phyloP scores from a whole-genome alignment of 2,329 filamentous ascomycete genomes.

The Pestalotiopsis fici region DNA sequence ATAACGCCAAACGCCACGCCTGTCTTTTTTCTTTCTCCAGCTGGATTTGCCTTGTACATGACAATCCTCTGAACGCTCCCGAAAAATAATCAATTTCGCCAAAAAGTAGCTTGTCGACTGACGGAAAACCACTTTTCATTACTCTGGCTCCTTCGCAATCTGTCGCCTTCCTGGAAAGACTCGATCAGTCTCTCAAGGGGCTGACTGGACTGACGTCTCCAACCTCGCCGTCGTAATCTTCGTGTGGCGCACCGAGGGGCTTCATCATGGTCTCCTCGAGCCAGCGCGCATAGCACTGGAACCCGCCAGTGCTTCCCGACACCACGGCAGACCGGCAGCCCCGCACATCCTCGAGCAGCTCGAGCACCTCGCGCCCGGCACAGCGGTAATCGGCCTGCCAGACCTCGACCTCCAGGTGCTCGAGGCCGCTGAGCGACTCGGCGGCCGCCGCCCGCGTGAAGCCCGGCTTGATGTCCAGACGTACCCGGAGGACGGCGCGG shows the following conservation, averaged over 20 bases:
- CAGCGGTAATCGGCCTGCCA: constrained; percentile 39
- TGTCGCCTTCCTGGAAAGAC: not conserved
- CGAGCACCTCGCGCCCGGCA: constrained; percentile 35
- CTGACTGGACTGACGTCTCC: not conserved
- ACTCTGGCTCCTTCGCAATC: no score
- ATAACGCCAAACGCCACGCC: not conserved
- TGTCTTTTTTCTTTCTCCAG: not conserved
- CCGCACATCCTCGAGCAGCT: constrained; percentile 42
- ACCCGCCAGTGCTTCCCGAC: constrained; percentile 38
- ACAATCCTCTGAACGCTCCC: no score
- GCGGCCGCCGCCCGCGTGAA: constrained; percentile 31
- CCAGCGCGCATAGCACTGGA: constrained; percentile 44
- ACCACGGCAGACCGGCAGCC: constrained; percentile 38
- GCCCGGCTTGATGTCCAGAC: constrained; percentile 40
- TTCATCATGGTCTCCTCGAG: constrained; percentile 24
- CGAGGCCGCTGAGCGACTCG: constrained; percentile 35
- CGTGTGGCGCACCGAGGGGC: not conserved
- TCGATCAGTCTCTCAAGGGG: not conserved
- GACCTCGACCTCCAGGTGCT: constrained; percentile 40
- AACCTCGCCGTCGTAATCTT: not conserved
- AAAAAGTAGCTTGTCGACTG: not conserved
- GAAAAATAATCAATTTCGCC: no score
- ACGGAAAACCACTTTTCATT: not conserved
- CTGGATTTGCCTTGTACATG: no score
- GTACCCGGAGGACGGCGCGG: constrained; percentile 39